These are phyloP conservation scores for Plenodomus biglobosus DNA, from an alignment of 2,329 filamentous ascomycete species.

Conservation along the genomic window DNA sequence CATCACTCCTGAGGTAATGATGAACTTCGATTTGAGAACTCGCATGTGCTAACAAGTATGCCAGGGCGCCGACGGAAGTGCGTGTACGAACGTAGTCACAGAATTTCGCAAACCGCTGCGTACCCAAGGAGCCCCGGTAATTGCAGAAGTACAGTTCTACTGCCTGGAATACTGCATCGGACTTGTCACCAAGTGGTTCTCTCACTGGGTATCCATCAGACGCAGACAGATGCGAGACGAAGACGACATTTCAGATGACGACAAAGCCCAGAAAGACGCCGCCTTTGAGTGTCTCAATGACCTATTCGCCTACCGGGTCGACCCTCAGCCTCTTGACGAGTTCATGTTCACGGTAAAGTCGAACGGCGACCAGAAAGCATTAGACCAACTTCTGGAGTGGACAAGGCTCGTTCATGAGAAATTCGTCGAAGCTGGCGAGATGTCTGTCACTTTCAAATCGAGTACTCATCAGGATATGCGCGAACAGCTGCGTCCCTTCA, in stretches of 20 bases:
- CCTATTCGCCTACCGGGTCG: slow-evolving; percentile 6
- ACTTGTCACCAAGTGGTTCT: slow-evolving; percentile 8
- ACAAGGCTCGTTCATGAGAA: slow-evolving; percentile 8
- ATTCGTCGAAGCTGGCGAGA: slow-evolving; percentile 6
- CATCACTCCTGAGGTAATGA: slow-evolving; percentile 13
- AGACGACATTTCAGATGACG: slow-evolving; percentile 7
- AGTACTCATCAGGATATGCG: slow-evolving; percentile 11
- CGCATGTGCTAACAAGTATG: background rate
- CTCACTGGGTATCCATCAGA: slow-evolving; percentile 1
- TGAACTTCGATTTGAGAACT: background rate
- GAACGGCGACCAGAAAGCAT: background rate
- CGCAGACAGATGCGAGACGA: slow-evolving; percentile 3
- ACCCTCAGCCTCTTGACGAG: slow-evolving; percentile 2
- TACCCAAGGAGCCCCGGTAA: slow-evolving; percentile 6
- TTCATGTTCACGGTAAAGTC: slow-evolving; percentile 13
- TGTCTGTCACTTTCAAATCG: slow-evolving; percentile 2
- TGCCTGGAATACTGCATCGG: slow-evolving; percentile 3
- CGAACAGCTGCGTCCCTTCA: slow-evolving; percentile 18
- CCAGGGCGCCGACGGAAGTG: slow-evolving; percentile 9
- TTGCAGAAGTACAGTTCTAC: slow-evolving; percentile 17
- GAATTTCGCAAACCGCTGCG: slow-evolving; percentile 10
- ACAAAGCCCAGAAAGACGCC: slow-evolving; percentile 2
- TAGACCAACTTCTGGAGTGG: slow-evolving; percentile 12
- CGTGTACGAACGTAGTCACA: slow-evolving; percentile 12
- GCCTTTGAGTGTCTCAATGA: slow-evolving; percentile 4